Percentiles rank a stretch among this genome's conserved stretches.
Evolutionary conservation across 768 basidiomycete species (phyloP).

Genomic region (Russula sp.): DNA sequence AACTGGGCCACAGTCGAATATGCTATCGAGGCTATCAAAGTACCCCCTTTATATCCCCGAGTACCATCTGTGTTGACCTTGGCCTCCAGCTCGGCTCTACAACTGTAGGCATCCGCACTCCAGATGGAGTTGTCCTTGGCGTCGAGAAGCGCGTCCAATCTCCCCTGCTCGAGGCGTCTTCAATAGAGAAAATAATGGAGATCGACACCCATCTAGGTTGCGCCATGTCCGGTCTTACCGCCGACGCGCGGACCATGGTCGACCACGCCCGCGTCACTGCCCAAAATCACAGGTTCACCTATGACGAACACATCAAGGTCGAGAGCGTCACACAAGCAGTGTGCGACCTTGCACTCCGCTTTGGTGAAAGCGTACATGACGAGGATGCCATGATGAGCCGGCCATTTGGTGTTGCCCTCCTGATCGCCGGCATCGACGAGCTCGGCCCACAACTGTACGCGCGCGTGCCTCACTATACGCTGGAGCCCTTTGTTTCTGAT

Average conservation of each 20-base stretch:
- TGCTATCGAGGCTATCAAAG: conserved; percentile 99
- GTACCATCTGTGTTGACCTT: conserved; percentile 5
- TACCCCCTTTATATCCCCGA: conserved; percentile 29
- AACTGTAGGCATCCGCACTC: conserved; percentile 90
- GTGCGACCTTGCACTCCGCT: conserved; percentile 92
- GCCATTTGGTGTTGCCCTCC: conserved; percentile 94
- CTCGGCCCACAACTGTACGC: conserved; percentile 90
- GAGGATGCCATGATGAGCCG: conserved; percentile 99
- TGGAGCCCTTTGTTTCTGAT: neutral
- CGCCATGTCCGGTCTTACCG: conserved; percentile 96
- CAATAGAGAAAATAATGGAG: conserved; percentile 99
- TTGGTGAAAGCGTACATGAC: conserved; percentile 98
- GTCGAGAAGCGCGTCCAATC: conserved; percentile 99
- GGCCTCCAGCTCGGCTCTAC: conserved; percentile 84
- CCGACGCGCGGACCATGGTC: conserved; percentile 98
- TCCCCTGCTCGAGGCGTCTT: conserved; percentile 87
- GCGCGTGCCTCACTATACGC: conserved; percentile 40
- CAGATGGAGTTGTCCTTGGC: conserved; percentile 85
- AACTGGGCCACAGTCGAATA: conserved; percentile 65
- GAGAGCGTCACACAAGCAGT: conserved; percentile 98
- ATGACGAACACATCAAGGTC: conserved; percentile 94
- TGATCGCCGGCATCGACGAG: conserved; percentile 98
- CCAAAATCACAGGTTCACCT: conserved; percentile 93
- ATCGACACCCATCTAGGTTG: conserved; percentile 95
- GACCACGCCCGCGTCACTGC: conserved; percentile 98